phyloP scores from a whole-genome alignment of 139 green algal genomes.

The Chlamydomonas sp. region DNA sequence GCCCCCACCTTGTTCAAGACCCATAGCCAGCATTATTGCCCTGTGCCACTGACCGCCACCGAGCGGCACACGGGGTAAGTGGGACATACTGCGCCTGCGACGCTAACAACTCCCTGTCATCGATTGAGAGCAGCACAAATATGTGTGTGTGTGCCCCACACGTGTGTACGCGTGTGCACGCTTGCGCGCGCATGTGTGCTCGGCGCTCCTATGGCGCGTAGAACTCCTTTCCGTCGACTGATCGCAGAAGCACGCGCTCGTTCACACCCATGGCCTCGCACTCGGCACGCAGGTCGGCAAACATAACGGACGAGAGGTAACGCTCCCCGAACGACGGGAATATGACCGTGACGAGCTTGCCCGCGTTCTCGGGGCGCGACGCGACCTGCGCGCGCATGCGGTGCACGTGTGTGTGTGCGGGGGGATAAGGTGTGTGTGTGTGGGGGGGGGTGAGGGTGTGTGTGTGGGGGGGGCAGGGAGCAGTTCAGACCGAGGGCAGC shows the following conservation, averaged over 20 bases:
- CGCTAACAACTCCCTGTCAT: no score
- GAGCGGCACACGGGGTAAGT: no score
- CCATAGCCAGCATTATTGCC: no score
- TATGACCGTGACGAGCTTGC: conserved; percentile 64
- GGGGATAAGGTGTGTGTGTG: not conserved
- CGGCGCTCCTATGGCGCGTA: conserved; percentile 37
- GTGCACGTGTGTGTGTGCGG: not conserved
- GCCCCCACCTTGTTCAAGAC: no score
- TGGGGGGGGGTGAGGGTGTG: not conserved
- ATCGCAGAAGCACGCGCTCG: conserved; percentile 55
- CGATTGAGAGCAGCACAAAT: no score
- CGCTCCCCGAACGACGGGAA: conserved; percentile 59
- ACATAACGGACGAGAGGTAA: conserved; percentile 66
- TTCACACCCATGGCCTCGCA: conserved; percentile 60
- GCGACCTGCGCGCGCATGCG: conserved; percentile 20
- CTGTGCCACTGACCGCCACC: no score
- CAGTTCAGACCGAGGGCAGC: no score
- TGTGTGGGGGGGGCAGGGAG: not conserved
- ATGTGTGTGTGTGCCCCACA: no score
- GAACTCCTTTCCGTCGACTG: conserved; percentile 55
- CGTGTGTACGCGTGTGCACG: no score
- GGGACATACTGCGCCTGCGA: no score
- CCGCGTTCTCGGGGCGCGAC: conserved; percentile 54
- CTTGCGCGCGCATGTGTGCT: no score
- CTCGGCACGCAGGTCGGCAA: conserved; percentile 43